Conservation (phyloP, 2,329 filamentous ascomycete genomes). For the Hypoxylon sp. region DNA sequence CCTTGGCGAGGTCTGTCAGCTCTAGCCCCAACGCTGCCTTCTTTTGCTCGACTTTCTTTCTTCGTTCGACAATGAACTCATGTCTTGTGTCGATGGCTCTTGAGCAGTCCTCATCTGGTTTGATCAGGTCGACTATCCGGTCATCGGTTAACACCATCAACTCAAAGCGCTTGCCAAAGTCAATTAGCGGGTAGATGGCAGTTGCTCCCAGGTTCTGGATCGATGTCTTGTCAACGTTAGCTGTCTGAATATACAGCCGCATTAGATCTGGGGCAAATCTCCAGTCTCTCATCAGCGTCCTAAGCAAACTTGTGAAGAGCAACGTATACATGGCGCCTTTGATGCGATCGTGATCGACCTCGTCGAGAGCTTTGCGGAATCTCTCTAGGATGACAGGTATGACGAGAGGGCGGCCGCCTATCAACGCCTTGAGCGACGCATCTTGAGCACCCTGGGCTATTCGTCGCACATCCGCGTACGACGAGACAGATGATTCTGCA, state of each 20-base stretch:
- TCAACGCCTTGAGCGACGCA: constrained; percentile 90
- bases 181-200: constrained; percentile 86
- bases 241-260: constrained; percentile 88
- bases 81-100: constrained; percentile 74
- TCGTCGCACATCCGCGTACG: constrained; percentile 95
- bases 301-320: constrained; percentile 87
- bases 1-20: constrained; percentile 79
- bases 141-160: constrained; percentile 86
- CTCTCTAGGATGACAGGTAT: constrained; percentile 88
- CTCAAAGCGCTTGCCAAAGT: constrained; percentile 91
- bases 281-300: constrained; percentile 92
- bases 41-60: constrained; percentile 82
- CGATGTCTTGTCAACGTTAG: constrained; percentile 90
- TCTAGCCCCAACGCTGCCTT: constrained; percentile 86
- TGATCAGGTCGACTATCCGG: constrained; percentile 76
- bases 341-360: constrained; percentile 88
- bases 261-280: constrained; percentile 92
- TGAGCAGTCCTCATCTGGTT: constrained; percentile 74
- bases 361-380: constrained; percentile 81
- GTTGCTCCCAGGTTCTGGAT: constrained; percentile 89
- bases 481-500: constrained; percentile 87
- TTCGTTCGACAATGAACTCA: constrained; percentile 79
- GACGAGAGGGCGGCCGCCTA: constrained; percentile 87
- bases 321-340: constrained; percentile 95
- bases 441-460: constrained; percentile 93